Conservation (phyloP, 2,329 filamentous ascomycete species). For the Sporothrix dimorphospora region DNA sequence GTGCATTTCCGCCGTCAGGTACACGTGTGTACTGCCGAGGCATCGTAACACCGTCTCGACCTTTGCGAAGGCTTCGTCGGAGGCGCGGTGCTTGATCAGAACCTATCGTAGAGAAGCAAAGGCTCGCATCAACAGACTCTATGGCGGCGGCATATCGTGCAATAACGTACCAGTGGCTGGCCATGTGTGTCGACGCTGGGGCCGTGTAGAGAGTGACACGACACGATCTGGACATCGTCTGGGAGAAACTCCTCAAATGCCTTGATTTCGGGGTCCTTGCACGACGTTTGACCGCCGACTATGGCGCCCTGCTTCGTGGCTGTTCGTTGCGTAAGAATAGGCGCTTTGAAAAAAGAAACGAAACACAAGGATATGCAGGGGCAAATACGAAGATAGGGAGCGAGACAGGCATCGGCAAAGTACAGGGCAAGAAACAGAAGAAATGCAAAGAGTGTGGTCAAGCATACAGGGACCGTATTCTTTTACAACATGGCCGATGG, state of each 20-base stretch:
- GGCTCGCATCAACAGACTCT: neutral
- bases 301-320: conserved; percentile 94
- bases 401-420: neutral
- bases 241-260: conserved; percentile 92
- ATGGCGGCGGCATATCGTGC: neutral
- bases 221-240: conserved; percentile 86
- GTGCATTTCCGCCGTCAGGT: conserved; percentile 83
- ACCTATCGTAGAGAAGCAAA: conserved; percentile 49
- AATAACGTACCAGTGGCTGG: conserved; percentile 75
- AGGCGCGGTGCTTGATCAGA: conserved; percentile 89
- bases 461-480: conserved; percentile 88
- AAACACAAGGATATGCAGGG: neutral
- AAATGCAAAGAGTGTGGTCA: conserved; percentile 23
- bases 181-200: conserved; percentile 85
- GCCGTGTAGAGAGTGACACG: conserved; percentile 94
- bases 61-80: conserved; percentile 72
- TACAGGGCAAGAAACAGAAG: conserved; percentile 31
- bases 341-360: neutral
- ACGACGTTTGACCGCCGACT: conserved; percentile 96
- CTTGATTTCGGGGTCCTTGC: conserved; percentile 93
- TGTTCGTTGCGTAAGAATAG: conserved; percentile 44
- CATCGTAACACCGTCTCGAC: conserved; percentile 82
- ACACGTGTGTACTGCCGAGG: conserved; percentile 82
- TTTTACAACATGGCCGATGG: conserved; percentile 84
- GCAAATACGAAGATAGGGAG: neutral